Evolutionary conservation across 2,329 filamentous ascomycete genomes (phyloP), one percentile per base, ranked within the genome.

Genomic region (Aspergillus japonicus): DNA sequence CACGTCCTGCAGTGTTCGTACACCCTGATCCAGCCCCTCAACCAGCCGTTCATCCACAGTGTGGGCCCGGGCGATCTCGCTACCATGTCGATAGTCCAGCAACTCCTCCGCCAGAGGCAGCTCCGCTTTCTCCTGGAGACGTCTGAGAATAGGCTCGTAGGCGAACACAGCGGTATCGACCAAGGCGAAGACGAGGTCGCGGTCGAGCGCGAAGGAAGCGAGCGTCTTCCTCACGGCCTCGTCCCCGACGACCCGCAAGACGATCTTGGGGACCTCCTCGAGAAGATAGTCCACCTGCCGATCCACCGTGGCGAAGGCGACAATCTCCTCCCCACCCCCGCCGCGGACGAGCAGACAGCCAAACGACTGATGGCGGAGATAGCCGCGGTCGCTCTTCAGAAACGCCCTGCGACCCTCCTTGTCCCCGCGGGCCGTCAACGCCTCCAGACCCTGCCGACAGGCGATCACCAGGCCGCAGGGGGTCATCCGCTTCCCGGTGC

Each of bases 111-210:
- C 76, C 0, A 92, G 74, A 0, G 87, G 83, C 0, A 90, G 56
- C 2, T 86, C 80, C 0, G 69, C 75, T 24, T 85, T 84, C 0
- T 77, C 72, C 68, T 89, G 82, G 1, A 92, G 75, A 1, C 83
- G 80, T 51, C 81, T 72, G 4, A 92, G 70, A 1, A 92, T 80
- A 0, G 89, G 89, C 56, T 90, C 86, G 57, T 87, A 90, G 0
- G 88, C 85, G 68, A 91, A 92, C 0, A 88, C 80, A 0, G 88
- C 79, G 0, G 88, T 88, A 47, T 89, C 83, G 0, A 91, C 83
- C 2, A 87, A 73, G 0, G 87, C 70, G 49, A 91, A 87, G 4
- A 76, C 66, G 12, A 83, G 67, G 21, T 75, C 39, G 26, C 62
- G 50, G 0, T 71, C 64, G 0, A 68, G 58, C 7, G 78, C 74